Evolutionary conservation across 2,329 filamentous ascomycete genomes (phyloP).

Genomic region (Curvularia sp.): DNA sequence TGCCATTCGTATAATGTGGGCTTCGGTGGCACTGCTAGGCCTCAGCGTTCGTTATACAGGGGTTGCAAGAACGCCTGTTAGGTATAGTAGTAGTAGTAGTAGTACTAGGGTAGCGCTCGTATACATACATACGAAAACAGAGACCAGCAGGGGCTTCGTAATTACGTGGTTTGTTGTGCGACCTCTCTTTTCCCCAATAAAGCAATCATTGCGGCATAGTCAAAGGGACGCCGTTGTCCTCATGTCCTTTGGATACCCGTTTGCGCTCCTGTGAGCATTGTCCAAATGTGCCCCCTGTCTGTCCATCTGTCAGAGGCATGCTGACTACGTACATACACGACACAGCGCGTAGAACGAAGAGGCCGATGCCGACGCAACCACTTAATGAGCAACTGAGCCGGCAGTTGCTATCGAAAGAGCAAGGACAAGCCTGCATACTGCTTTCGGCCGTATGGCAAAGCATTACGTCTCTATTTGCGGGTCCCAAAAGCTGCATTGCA

Average conservation of each 20-base stretch:
- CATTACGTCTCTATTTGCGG: slow-evolving; percentile 6
- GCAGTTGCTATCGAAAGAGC: slow-evolving; percentile 8
- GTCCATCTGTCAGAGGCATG: background rate
- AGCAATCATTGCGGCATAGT: background rate
- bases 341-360: background rate
- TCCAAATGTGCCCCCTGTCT: background rate
- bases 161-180: background rate
- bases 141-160: background rate
- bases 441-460: background rate
- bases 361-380: background rate
- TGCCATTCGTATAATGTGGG: background rate
- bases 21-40: background rate
- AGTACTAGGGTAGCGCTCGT: background rate
- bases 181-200: background rate
- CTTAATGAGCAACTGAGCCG: background rate
- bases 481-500: background rate
- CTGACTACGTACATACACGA: background rate
- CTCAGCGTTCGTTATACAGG: background rate
- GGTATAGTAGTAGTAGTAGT: background rate
- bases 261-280: background rate
- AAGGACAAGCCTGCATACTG: slow-evolving; percentile 9
- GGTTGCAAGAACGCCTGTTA: background rate
- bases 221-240: background rate
- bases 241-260: background rate
- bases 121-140: background rate